A percentile compares a stretch with the other conserved stretches of the same genome.
Conservation (phyloP, 179 eudicot genomes). For the Heliamphora pulchella region DNA sequence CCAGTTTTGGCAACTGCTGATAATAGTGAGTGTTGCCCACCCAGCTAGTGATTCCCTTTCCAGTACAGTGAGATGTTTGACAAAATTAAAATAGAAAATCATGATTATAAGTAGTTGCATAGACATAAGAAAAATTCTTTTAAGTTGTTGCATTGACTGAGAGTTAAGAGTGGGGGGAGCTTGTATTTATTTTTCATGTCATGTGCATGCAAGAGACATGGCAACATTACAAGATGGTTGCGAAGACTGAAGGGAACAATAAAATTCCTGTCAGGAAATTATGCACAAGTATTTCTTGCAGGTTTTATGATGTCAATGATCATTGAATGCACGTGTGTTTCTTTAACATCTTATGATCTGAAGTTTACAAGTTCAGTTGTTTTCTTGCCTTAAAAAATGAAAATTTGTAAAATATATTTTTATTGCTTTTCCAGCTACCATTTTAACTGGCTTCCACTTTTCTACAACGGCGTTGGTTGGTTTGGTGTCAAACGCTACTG, state of each 20-base stretch:
- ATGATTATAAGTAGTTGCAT: neutral
- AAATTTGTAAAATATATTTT: neutral
- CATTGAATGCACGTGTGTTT: neutral
- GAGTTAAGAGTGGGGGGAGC: neutral
- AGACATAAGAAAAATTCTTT: neutral
- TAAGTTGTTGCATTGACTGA: neutral
- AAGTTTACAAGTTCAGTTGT: neutral
- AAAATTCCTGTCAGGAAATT: neutral
- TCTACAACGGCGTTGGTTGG: slow-evolving; percentile 68
- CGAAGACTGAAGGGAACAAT: neutral
- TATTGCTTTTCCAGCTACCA: slow-evolving; percentile 31
- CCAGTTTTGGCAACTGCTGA: no score
- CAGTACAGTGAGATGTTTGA: no score
- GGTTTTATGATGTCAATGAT: neutral
- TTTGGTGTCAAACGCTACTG: slow-evolving; percentile 59
- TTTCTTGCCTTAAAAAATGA: neutral
- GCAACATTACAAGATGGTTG: neutral
- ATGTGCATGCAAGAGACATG: no score
- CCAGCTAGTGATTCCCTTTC: no score
- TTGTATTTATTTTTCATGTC: neutral
- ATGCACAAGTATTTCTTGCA: neutral
- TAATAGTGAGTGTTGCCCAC: no score
- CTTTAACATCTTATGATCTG: neutral
- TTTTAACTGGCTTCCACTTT: slow-evolving; percentile 63
- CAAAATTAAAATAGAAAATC: neutral